Evolutionary conservation across 805 yeast species (phyloP), one percentile per base, ranked within the genome.

Genomic region (Scheffersomyces stipitis): DNA sequence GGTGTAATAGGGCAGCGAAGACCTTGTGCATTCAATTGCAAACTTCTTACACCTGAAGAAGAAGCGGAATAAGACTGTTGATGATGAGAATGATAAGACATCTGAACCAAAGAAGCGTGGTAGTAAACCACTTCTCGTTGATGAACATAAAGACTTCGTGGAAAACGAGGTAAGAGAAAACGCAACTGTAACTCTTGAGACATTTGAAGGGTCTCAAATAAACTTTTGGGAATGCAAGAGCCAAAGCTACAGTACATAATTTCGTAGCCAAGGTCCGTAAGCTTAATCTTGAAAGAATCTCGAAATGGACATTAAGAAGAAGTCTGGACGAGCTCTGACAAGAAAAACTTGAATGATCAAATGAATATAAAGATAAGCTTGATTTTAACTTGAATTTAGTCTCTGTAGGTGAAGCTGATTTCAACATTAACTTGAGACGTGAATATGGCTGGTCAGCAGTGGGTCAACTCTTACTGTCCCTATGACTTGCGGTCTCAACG

Each of bases 311-410:
- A 10, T 20, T 20, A 20, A 20, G 24, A 20, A 7, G 24, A 20
- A 20, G 24, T 20, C 24, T 20, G 24, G 24, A 20, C 10, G 24
- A 20, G 24, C 24, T 20, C 24, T 7, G 10, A 10, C 24, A 20
- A 10, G 24, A 20, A 20, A 20, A 10, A 20, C 24, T 20, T 20
- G 24, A 20, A 20, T 20, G 24, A 10, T 7, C 30, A 27, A 7
- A 13, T 9, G 30, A 15, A 27, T 27, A 27, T 51, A 32, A 32
- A 15, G 35, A 23, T 23, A 32, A 32, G 30, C 35, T 32, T 22
- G 30, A 32, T 32, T 32, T 32, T 32, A n/a, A 4, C 3, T 16
- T 23, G 16, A 23, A 23, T 9, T 32, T 20, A 3, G 18, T 32
- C 3, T 32, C 23, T 23, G 26, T 23, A 18, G 35, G 23, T 32